These are phyloP conservation scores for Penicillium olsonii DNA, from an alignment of 2,329 filamentous ascomycete genomes.

Conservation along the genomic window DNA sequence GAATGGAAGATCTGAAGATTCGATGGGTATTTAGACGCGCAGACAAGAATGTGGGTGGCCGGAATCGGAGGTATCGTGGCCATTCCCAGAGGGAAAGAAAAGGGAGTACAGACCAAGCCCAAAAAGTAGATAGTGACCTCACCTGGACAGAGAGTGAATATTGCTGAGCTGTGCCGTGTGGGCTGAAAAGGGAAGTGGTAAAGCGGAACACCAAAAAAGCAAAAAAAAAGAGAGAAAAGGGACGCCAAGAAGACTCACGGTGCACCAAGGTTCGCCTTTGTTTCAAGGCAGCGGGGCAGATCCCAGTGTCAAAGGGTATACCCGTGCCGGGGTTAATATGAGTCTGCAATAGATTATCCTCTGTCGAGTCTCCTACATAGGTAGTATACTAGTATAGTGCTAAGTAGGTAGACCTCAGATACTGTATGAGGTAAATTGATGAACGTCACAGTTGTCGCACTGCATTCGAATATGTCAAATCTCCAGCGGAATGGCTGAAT, in stretches of 20 bases:
- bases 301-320: constrained; percentile 37
- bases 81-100: constrained; percentile 7
- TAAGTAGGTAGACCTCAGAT: no score
- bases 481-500: constrained; percentile 6
- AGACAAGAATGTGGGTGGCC: constrained; percentile 13
- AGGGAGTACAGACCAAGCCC: constrained; percentile 24
- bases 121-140: constrained; percentile 27
- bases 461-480: not conserved
- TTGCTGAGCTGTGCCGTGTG: constrained; percentile 8
- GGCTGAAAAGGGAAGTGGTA: constrained; percentile 5
- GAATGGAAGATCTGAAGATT: constrained; percentile 28
- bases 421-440: not conserved
- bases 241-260: constrained; percentile 33
- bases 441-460: not conserved
- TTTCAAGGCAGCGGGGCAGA: constrained; percentile 40
- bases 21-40: constrained; percentile 6
- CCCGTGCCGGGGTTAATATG: constrained; percentile 29
- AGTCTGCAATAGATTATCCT: not conserved
- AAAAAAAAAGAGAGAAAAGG: constrained; percentile 13
- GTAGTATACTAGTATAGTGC: no score
- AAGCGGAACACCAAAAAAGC: not conserved
- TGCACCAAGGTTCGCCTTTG: constrained; percentile 36
- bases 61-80: not conserved
- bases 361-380: no score
- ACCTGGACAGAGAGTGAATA: constrained; percentile 16